Evolutionary conservation across 495 filamentous ascomycete species (phyloP).

Genomic region (Pseudomonodictys pantanalensis): DNA sequence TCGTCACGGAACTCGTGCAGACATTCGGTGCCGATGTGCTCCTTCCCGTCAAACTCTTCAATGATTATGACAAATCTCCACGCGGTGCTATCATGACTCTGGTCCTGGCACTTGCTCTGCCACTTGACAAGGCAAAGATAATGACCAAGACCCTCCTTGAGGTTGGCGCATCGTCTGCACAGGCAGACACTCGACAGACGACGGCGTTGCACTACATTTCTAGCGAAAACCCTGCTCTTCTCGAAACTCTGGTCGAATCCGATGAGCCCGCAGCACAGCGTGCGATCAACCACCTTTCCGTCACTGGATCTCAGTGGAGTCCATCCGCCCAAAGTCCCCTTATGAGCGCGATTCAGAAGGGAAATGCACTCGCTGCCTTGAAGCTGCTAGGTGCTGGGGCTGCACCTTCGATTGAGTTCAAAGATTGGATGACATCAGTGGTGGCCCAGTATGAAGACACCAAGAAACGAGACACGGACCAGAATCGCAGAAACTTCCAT

Average conservation of each 20-base stretch:
- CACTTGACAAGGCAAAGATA: conserved; percentile 54
- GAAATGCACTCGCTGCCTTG: conserved; percentile 39
- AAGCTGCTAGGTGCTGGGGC: conserved; percentile 51
- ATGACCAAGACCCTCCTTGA: conserved; percentile 63
- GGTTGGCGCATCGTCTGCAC: conserved; percentile 68
- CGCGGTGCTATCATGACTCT: conserved; percentile 61
- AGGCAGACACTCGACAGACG: conserved; percentile 59
- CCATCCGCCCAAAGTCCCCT: conserved; percentile 41
- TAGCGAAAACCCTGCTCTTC: conserved; percentile 46
- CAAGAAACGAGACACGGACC: conserved; percentile 35
- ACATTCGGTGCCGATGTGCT: conserved; percentile 72
- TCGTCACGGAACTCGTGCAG: conserved; percentile 65
- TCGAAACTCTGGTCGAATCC: conserved; percentile 57
- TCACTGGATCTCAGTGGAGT: conserved; percentile 29
- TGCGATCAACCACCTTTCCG: conserved; percentile 60
- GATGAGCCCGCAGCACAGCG: conserved; percentile 59
- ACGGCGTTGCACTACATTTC: conserved; percentile 62
- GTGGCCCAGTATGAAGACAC: conserved; percentile 22
- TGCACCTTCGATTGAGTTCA: conserved; percentile 40
- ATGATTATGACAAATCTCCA: conserved; percentile 47
- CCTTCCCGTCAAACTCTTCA: conserved; percentile 62
- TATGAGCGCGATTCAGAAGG: conserved; percentile 45
- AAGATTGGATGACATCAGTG: conserved; percentile 45
- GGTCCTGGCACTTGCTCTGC: conserved; percentile 55
- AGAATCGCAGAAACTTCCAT: conserved; percentile 45